phyloP scores from a whole-genome alignment of 1,284 basidiomycete species.

The Ganoderma resinaceum region DNA sequence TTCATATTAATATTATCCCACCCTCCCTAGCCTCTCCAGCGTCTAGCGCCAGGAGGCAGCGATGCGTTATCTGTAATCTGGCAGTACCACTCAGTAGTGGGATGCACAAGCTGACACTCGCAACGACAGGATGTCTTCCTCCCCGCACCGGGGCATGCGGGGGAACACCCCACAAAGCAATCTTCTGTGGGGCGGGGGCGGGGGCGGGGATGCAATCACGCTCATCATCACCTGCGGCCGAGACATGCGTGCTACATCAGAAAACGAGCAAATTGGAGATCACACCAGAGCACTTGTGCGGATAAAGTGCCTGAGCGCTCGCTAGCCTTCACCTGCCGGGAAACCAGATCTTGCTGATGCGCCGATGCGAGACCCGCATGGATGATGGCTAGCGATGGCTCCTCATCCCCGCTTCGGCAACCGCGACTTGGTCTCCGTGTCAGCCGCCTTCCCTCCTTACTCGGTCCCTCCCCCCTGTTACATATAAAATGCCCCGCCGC shows the following conservation, averaged over 20 bases:
- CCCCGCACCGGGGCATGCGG: background rate
- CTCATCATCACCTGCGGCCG: background rate
- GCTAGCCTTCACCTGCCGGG: background rate
- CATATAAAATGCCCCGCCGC: slow-evolving; percentile 25
- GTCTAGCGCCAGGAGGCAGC: background rate
- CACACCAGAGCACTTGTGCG: background rate
- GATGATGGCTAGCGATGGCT: background rate
- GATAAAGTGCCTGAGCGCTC: slow-evolving; percentile 2
- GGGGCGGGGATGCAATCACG: background rate
- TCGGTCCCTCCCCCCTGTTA: slow-evolving; percentile 12
- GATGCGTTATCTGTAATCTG: background rate
- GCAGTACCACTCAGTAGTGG: too few species aligned
- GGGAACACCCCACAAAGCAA: background rate
- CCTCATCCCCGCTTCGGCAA: slow-evolving; percentile 10
- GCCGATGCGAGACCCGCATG: slow-evolving; percentile 11
- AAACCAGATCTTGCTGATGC: slow-evolving; percentile 17
- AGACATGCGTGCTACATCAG: background rate
- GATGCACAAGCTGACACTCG: background rate
- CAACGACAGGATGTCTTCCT: background rate
- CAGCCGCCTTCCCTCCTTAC: slow-evolving; percentile 1
- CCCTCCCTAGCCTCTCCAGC: background rate
- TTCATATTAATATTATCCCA: background rate
- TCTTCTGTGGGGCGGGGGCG: background rate
- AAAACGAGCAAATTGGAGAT: background rate
- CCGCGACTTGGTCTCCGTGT: background rate